These are phyloP conservation scores for Tylopilus vinaceipallidus DNA, from an alignment of 768 basidiomycete genomes.

Conservation along the genomic window DNA sequence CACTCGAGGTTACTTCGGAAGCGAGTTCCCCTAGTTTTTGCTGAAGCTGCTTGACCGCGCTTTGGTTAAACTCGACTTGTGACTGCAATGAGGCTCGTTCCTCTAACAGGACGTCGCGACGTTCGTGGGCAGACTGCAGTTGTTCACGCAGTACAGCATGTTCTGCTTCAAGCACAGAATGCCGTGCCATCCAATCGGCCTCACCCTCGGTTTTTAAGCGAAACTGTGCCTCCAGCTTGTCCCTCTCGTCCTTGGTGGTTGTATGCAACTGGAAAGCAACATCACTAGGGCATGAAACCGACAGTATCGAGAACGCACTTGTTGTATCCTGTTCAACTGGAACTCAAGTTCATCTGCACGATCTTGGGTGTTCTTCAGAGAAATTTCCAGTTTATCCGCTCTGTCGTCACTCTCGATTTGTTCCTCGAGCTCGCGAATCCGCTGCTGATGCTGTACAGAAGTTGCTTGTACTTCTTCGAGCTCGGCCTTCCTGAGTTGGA, in stretches of 20 bases:
- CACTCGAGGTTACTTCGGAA: constrained; percentile 49
- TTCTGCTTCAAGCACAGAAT: constrained; percentile 45
- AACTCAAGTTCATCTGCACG: constrained; percentile 83
- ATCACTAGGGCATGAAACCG: neutral
- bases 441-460: constrained; percentile 52
- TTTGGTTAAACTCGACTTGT: constrained; percentile 45
- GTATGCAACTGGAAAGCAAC: constrained; percentile 46
- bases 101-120: constrained; percentile 46
- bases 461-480: constrained; percentile 52
- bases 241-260: constrained; percentile 59
- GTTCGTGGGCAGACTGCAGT: constrained; percentile 42
- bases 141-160: constrained; percentile 40
- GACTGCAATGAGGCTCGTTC: constrained; percentile 51
- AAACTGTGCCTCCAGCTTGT: constrained; percentile 50
- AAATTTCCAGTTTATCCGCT: constrained; percentile 67
- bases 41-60: constrained; percentile 50
- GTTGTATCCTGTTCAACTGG: constrained; percentile 74
- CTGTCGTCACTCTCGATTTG: constrained; percentile 84
- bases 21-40: constrained; percentile 57
- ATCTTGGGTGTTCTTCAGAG: constrained; percentile 76
- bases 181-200: constrained; percentile 45
- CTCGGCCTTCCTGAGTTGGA: constrained; percentile 59
- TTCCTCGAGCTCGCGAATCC: constrained; percentile 72
- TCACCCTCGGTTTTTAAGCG: constrained; percentile 42
- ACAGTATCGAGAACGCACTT: constrained; percentile 43